Base-by-base conservation (phyloP, 164 flowering plant genomes). In the Magnolia changhungtana region DNA sequence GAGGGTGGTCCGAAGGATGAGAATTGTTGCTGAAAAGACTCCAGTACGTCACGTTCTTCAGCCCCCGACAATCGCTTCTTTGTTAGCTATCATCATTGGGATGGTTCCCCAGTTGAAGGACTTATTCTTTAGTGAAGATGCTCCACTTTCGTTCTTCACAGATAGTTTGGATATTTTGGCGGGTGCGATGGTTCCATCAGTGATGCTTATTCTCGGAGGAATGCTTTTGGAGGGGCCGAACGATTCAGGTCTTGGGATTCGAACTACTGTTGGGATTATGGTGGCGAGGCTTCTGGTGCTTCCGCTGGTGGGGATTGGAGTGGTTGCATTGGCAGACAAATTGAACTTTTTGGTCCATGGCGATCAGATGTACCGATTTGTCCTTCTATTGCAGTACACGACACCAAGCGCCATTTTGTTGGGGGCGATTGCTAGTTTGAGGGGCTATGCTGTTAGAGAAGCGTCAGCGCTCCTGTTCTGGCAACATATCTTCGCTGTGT, bases 391-490 rank as follows among this genome's bases (percentile, higher is more conserved):
- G 88, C 98, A 95, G 83, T 91, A 95, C 74, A 85, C 91, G 6
- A 91, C 88, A 7, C 98, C 98, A 19, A 95, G 93, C 75, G 96
- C 98, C 59, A 93, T 93, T 74, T 85, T 95, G 72, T 79, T 95
- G 66, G 98, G 96, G 27, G 98, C 98, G 59, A 90, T 95, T 80
- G 98, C 98, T 8, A 90, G 98, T 77, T 84, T 95, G 83, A 87
- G 98, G 75, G 95, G 97, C 16, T 93, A 93, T 83, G 98, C 97
- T 21, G 93, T 89, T 50, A 85, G 85, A 0, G 98, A 95, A 84
- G 97, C 98, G 71, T 93, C 98, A 8, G 93, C 98, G 0, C 85
- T 93, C 65, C 88, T 95, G 21, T 95, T 95, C 84, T 95, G 98
- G 98, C 97, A 93, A 78, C 98, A 95, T 77, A 79, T 91, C 37